Conservation (phyloP, 169 alveolate genomes). For the Plasmodium malariae region DNA sequence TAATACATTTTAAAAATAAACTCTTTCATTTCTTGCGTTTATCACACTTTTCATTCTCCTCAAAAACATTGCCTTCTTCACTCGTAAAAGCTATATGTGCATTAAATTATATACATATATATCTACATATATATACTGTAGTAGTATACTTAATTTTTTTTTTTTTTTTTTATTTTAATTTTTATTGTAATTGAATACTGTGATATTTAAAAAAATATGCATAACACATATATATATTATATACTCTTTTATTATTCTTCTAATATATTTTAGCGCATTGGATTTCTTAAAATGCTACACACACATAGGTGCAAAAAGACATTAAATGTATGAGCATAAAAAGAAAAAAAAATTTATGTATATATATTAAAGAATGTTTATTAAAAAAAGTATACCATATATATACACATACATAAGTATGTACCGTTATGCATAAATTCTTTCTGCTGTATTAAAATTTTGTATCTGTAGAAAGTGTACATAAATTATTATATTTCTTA, state of each 20-base stretch:
- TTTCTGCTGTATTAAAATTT: too few relatives aligned
- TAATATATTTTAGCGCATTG: conserved; percentile 33
- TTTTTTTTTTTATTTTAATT: too few relatives aligned
- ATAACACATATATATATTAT: conserved; percentile 28
- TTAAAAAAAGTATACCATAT: background rate
- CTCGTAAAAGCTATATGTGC: too few relatives aligned
- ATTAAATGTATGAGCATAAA: conserved; percentile 17
- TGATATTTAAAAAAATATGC: conserved; percentile 33
- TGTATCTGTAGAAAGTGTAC: background rate
- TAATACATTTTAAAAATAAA: background rate
- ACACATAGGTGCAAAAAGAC: conserved; percentile 18
- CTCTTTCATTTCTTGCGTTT: too few relatives aligned
- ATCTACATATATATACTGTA: conserved; percentile 6
- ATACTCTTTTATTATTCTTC: conserved; percentile 19
- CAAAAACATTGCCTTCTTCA: too few relatives aligned
- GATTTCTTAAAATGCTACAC: conserved; percentile 1
- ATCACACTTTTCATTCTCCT: too few relatives aligned
- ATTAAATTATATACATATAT: background rate
- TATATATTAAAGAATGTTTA: conserved; percentile 18
- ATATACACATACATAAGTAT: conserved; percentile 31
- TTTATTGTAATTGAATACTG: conserved; percentile 11
- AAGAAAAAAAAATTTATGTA: background rate
- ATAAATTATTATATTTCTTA: background rate
- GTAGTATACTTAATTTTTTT: too few relatives aligned
- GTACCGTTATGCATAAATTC: conserved; percentile 16